Conservation (phyloP, 257 asterid species). For the Primulina huaijiensis region DNA sequence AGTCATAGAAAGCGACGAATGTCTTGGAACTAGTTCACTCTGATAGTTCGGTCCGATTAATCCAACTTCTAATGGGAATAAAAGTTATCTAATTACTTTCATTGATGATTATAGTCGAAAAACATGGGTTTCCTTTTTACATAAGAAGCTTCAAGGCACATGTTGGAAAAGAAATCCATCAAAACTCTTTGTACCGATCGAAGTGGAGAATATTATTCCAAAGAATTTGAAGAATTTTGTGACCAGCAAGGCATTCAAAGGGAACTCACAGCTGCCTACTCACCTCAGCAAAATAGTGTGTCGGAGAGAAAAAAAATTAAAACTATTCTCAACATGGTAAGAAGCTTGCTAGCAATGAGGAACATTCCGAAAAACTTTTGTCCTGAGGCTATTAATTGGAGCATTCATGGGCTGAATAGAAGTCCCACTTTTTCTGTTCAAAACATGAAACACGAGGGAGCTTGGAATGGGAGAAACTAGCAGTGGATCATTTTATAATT, state of each 20-base stretch:
- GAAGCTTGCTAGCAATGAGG: conserved; percentile 1
- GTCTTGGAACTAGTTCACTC: not conserved
- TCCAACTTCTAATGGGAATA: too few species aligned
- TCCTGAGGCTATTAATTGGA: not conserved
- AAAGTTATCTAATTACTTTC: too few species aligned
- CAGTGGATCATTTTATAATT: not conserved
- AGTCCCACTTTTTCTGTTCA: not conserved
- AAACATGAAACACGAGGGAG: conserved; percentile 6
- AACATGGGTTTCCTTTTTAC: too few species aligned
- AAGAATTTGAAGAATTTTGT: not conserved
- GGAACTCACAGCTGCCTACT: not conserved
- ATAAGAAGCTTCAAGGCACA: not conserved
- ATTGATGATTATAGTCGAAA: too few species aligned
- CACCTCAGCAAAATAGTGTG: conserved; percentile 5
- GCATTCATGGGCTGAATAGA: conserved; percentile 1
- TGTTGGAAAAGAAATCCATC: not conserved
- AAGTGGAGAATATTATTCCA: not conserved
- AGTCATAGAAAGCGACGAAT: not conserved
- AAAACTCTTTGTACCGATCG: not conserved
- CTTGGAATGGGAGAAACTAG: conserved; percentile 1
- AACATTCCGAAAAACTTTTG: not conserved
- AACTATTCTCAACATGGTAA: not conserved
- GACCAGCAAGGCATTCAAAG: not conserved
- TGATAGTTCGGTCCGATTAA: too few species aligned
- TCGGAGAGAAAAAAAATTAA: not conserved